Percentiles rank a stretch among this genome's conserved stretches.
Conservation (phyloP, 2,329 filamentous ascomycete species). For the Monosporascus cannonballus region DNA sequence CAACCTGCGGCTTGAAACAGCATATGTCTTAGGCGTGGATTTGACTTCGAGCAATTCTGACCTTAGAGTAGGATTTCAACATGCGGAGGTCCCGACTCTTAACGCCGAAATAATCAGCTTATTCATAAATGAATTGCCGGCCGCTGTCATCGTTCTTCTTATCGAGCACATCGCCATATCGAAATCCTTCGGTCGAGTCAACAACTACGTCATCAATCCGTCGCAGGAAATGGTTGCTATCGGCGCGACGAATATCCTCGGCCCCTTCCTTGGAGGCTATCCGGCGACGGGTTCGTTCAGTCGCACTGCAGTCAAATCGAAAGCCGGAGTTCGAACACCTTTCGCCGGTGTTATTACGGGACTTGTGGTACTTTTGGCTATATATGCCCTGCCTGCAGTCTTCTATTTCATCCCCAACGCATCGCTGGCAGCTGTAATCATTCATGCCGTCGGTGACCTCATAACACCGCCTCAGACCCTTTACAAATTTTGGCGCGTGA, state of each 20-base stretch:
- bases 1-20: too few species aligned
- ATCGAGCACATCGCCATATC: constrained; percentile 97
- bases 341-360: constrained; percentile 87
- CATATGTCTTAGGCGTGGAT: background rate
- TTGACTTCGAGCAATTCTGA: constrained; percentile 14
- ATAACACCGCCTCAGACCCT: constrained; percentile 87
- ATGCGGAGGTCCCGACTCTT: constrained; percentile 68
- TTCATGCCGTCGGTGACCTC: constrained; percentile 89
- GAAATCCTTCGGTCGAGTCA: constrained; percentile 92
- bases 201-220: constrained; percentile 93
- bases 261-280: constrained; percentile 87
- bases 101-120: constrained; percentile 58
- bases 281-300: constrained; percentile 94
- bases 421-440: constrained; percentile 80
- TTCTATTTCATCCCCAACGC: constrained; percentile 92
- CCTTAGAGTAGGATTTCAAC: constrained; percentile 60
- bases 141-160: constrained; percentile 85
- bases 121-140: constrained; percentile 70
- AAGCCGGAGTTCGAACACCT: constrained; percentile 88
- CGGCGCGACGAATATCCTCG: constrained; percentile 81
- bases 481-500: constrained; percentile 93
- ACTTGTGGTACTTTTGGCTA: constrained; percentile 76
- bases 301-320: constrained; percentile 93
- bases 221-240: constrained; percentile 96
- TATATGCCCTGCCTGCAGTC: constrained; percentile 79